Evolutionary conservation across 1,139 yeast species (phyloP).

Genomic region (Blastobotrys persicus): DNA sequence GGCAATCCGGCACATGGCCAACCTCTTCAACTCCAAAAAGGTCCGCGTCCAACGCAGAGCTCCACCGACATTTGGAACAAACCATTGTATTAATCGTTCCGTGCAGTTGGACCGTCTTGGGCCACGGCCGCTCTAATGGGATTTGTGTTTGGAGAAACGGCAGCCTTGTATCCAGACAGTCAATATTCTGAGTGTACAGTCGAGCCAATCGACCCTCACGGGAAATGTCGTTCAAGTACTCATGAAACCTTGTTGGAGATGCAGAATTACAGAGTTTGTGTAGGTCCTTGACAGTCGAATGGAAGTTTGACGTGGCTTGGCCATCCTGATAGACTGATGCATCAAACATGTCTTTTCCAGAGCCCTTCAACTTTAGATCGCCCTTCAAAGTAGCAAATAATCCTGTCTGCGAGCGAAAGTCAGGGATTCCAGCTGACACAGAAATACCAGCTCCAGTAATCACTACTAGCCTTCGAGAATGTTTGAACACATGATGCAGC

Average conservation of each 20-base stretch:
- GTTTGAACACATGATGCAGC: slow-evolving; percentile 31
- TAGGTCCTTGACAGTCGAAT: slow-evolving; percentile 67
- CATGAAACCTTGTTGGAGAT: slow-evolving; percentile 71
- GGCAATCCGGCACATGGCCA: slow-evolving; percentile 45
- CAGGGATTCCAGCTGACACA: slow-evolving; percentile 89
- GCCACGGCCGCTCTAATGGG: slow-evolving; percentile 49
- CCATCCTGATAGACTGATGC: slow-evolving; percentile 71
- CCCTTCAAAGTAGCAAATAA: slow-evolving; percentile 62
- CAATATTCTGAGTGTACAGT: slow-evolving; percentile 52
- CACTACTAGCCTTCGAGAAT: slow-evolving; percentile 38
- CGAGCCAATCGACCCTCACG: slow-evolving; percentile 62
- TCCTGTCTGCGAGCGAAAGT: slow-evolving; percentile 77
- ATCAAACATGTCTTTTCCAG: slow-evolving; percentile 80
- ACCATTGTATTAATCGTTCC: slow-evolving; percentile 70
- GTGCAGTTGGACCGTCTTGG: slow-evolving; percentile 68
- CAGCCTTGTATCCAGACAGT: slow-evolving; percentile 46
- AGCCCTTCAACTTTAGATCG: slow-evolving; percentile 39
- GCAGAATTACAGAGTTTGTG: slow-evolving; percentile 57
- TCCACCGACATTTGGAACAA: slow-evolving; percentile 71
- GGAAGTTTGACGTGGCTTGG: slow-evolving; percentile 60
- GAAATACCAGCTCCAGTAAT: slow-evolving; percentile 89
- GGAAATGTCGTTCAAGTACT: slow-evolving; percentile 56
- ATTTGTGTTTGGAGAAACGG: slow-evolving; percentile 48
- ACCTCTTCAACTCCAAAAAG: slow-evolving; percentile 39
- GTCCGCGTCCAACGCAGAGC: slow-evolving; percentile 43